A percentile compares a stretch with the other conserved stretches of the same genome.
These are phyloP conservation scores for Chionographis japonica DNA, from an alignment of 106 monocot genomes.

Conservation along the genomic window DNA sequence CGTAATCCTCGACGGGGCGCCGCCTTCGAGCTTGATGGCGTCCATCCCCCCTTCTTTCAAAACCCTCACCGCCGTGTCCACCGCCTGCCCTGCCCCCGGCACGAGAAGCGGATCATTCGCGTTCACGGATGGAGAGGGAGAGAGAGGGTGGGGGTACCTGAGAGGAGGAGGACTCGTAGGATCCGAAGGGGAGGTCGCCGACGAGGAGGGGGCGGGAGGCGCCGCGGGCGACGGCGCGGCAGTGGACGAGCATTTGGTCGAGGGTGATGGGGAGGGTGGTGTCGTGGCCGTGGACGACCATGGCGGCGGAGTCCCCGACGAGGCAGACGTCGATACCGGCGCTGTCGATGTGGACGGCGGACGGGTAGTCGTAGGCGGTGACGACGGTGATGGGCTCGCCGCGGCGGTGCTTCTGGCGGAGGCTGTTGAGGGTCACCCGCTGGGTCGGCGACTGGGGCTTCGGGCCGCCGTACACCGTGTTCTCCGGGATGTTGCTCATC, in stretches of 20 bases:
- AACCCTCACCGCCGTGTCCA: constrained; percentile 75
- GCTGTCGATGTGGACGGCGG: constrained; percentile 80
- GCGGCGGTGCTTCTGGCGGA: constrained; percentile 66
- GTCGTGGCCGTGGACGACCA: constrained; percentile 99
- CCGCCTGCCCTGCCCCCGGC: no score
- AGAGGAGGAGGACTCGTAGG: constrained; percentile 65
- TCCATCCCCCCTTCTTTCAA: constrained; percentile 92
- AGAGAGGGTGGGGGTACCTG: no score
- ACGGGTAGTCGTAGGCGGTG: constrained; percentile 98
- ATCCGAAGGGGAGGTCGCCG: constrained; percentile 95
- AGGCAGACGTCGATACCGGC: constrained; percentile 86
- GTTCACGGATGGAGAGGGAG: background rate
- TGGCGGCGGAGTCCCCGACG: constrained; percentile 96
- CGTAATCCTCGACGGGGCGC: constrained; percentile 78
- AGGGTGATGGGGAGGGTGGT: constrained; percentile 95
- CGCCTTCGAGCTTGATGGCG: constrained; percentile 91
- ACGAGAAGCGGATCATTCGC: background rate
- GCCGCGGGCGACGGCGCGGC: constrained; percentile 85
- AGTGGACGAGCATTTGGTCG: constrained; percentile 88
- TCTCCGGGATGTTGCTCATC: constrained; percentile 88
- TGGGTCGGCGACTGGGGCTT: constrained; percentile 52
- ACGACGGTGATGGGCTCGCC: constrained; percentile 88
- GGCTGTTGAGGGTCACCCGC: constrained; percentile 64
- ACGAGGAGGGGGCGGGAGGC: constrained; percentile 75
- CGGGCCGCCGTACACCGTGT: constrained; percentile 85